Conservation (phyloP, 2,329 filamentous ascomycete genomes). For the Hypoxylon sp. region DNA sequence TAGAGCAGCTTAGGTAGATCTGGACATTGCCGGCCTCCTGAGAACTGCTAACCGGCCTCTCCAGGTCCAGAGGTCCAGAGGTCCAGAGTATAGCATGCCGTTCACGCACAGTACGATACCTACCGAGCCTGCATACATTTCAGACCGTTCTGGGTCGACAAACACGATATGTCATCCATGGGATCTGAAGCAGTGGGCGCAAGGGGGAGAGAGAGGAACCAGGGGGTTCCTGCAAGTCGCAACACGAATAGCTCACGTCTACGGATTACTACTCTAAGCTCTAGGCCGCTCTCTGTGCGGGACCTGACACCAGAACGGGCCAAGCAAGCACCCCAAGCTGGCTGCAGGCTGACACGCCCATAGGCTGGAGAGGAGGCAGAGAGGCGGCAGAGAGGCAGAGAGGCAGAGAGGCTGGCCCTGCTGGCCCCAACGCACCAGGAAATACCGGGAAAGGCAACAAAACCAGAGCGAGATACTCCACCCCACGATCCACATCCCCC, state of each 20-base stretch:
- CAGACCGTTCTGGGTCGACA: constrained; percentile 31
- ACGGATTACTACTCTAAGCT: not conserved
- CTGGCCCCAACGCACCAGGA: not conserved
- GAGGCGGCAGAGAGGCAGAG: too few species aligned
- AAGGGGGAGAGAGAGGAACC: too few species aligned
- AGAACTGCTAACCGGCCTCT: too few species aligned
- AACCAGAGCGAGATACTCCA: constrained; percentile 17
- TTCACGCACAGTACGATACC: constrained; percentile 2
- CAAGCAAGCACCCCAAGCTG: too few species aligned
- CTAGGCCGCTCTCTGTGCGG: constrained; percentile 7
- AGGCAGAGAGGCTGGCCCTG: too few species aligned
- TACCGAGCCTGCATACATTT: not conserved
- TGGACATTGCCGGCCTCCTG: too few species aligned
- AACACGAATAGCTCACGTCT: constrained; percentile 18
- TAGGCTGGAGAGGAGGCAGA: too few species aligned
- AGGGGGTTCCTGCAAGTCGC: constrained; percentile 3
- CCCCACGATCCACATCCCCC: constrained; percentile 34
- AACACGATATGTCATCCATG: not conserved
- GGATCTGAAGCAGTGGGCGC: not conserved
- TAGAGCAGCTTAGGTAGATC: too few species aligned
- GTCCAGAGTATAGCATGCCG: not conserved
- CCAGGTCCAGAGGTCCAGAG: not conserved
- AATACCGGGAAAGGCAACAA: not conserved
- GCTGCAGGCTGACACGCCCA: too few species aligned
- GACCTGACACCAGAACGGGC: too few species aligned